Percentiles rank a stretch among this genome's conserved stretches.
Evolutionary conservation across 257 asterid species (phyloP).

Genomic region (Plectranthus barbatus): DNA sequence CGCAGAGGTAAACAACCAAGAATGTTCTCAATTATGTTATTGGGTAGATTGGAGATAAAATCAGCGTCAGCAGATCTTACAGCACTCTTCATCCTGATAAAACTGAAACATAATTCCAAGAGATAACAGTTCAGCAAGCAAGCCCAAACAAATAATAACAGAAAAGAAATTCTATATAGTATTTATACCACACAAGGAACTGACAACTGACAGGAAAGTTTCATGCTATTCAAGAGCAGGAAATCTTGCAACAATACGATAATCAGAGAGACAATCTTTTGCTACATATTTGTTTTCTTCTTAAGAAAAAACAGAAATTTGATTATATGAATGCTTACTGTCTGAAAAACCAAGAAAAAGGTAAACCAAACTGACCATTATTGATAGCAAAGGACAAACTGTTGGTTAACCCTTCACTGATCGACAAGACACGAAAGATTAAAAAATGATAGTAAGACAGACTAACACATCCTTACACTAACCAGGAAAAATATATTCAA

Average conservation of each 20-base stretch:
- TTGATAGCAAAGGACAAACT: neutral
- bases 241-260: too few species aligned
- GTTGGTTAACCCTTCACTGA: neutral
- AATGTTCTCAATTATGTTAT: conserved; percentile 37
- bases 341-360: neutral
- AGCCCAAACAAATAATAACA: neutral
- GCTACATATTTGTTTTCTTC: too few species aligned
- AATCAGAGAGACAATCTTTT: too few species aligned
- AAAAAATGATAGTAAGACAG: neutral
- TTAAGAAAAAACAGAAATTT: neutral
- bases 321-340: neutral
- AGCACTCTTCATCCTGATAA: conserved; percentile 22
- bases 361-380: conserved; percentile 6
- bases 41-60: conserved; percentile 34
- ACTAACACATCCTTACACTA: neutral
- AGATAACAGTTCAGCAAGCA: neutral
- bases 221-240: too few species aligned
- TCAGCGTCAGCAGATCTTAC: conserved; percentile 20
- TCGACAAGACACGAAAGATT: neutral
- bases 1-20: conserved; percentile 52
- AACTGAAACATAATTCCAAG: conserved; percentile 12
- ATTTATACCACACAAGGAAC: neutral
- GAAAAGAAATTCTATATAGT: neutral
- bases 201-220: too few species aligned
- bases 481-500: neutral